A percentile compares a stretch with the other conserved stretches of the same genome.
Conservation (phyloP, 495 filamentous ascomycete genomes). For the Aspergillus ellipticus region DNA sequence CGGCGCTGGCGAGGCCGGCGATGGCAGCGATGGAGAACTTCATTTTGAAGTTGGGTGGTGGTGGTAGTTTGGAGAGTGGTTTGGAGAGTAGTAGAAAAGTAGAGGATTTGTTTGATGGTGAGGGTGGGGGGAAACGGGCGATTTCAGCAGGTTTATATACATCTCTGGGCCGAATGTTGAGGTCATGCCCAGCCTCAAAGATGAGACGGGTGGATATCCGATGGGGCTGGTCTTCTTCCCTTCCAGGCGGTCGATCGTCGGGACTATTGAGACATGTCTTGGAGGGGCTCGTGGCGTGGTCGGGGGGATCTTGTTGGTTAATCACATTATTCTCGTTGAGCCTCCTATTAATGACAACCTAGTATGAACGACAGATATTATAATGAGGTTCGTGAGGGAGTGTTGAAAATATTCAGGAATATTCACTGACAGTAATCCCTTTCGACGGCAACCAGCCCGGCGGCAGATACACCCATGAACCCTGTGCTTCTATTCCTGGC, state of each 20-base stretch:
- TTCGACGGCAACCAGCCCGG: too few species aligned
- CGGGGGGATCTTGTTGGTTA: not conserved
- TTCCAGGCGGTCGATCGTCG: not conserved
- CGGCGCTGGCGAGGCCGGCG: constrained; percentile 24
- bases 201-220: not conserved
- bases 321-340: too few species aligned
- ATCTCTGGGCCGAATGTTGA: not conserved
- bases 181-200: not conserved
- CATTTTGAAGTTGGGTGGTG: constrained; percentile 19
- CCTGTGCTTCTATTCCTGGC: not conserved
- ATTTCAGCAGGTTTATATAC: not conserved
- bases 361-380: too few species aligned
- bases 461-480: not conserved
- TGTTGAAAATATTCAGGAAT: not conserved
- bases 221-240: not conserved
- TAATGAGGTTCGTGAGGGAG: too few species aligned
- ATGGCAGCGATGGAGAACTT: constrained; percentile 30
- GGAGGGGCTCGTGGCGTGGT: not conserved
- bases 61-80: not conserved
- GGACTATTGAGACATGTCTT: not conserved
- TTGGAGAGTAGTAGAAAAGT: too few species aligned
- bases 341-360: too few species aligned
- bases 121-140: not conserved
- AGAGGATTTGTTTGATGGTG: not conserved
- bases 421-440: not conserved